Evolutionary conservation across 2,329 filamentous ascomycete genomes (phyloP).

Genomic region (Fusarium siculi): DNA sequence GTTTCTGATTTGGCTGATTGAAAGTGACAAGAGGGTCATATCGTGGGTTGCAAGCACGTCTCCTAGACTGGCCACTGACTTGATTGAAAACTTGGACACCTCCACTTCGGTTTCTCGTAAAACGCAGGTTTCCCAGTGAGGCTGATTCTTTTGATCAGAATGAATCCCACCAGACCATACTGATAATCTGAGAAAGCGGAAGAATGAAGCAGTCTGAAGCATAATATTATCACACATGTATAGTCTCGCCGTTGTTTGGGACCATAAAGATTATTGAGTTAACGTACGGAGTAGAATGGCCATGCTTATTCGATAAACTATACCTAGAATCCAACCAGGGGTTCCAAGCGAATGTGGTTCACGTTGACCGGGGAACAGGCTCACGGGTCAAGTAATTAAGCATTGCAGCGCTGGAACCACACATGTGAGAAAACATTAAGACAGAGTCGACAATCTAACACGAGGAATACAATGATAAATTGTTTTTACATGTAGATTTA

Average conservation of each 20-base stretch:
- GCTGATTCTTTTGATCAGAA: not conserved
- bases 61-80: not conserved
- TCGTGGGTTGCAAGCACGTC: conserved; percentile 2
- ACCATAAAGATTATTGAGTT: not conserved
- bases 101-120: not conserved
- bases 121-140: not conserved
- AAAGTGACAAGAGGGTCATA: conserved; percentile 1
- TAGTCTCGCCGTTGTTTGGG: not conserved
- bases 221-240: not conserved
- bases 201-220: not conserved
- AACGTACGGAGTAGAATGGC: not conserved
- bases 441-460: not conserved
- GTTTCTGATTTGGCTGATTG: conserved; percentile 1
- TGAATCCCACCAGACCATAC: not conserved
- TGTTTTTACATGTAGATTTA: not conserved
- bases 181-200: not conserved
- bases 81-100: not conserved
- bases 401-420: not conserved
- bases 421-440: not conserved
- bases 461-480: not conserved
- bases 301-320: not conserved
- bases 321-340: not conserved
- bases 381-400: not conserved
- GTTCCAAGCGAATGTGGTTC: not conserved
- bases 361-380: not conserved